Base-by-base conservation (phyloP, 108 stramenopile species). In the Stephanodiscus triporus region DNA sequence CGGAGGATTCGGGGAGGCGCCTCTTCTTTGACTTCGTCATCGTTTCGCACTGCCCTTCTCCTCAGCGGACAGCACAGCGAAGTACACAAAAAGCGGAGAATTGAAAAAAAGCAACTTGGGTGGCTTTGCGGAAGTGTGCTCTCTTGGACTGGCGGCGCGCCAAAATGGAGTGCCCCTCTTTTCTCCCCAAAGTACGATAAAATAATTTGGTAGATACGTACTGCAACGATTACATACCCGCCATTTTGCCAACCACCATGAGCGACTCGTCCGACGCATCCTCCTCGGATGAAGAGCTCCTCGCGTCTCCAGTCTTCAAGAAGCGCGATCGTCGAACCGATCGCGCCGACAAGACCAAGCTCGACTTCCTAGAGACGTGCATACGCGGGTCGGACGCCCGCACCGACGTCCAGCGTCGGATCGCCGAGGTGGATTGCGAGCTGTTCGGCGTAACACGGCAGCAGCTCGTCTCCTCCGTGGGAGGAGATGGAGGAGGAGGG, bases 331-430 rank as follows among this genome's bases (percentile, higher is more conserved):
- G 72, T 0, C 60, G 62, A 4, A 38, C 67, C 30, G 63, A 80
- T 22, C 72, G 79, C 1, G 72, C 79, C 49, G 72, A 73, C 7
- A 73, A 69, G 53, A 58, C 20, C 20, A 80, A 80, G 54, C 40
- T 73, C 51, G 72, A 68, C 45, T 80, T 80, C 48, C 50, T 80
- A 2, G 72, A 73, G 54, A 40, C 56, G 49, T 78, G 81, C 43
- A 48, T 80, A 1, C 49, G 51, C 16, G 68, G 73, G 13, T 56
- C 68, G 5, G 70, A 80, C 68, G 72, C 77, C n/a, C 77, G 81
- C 16, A 68, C 72, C 51, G 72, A 73, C 34, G 61, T 73, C 23
- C 66, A 80, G 3, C 48, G 79, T 14, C 60, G 79, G 4, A 73
- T 80, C 40, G 72, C 72, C 30, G 68, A 63, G 26, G 67, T 80